Percentiles rank a stretch among this genome's conserved stretches.
These are phyloP conservation scores for Solanum commersonii DNA, from an alignment of 257 asterid species.

Conservation along the genomic window DNA sequence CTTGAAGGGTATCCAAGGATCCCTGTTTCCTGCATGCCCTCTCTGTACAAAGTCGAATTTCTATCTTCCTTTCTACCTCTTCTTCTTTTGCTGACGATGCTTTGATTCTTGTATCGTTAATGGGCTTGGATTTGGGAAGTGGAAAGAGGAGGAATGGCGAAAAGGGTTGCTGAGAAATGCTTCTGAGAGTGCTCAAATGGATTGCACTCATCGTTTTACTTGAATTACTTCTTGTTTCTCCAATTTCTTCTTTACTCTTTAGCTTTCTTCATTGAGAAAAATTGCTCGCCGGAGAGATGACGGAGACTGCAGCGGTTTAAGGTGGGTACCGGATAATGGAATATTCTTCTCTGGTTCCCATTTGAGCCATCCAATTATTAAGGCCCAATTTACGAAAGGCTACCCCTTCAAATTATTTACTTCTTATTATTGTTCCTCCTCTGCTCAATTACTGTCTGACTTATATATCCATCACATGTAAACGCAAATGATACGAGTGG, in stretches of 20 bases:
- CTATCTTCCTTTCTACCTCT: constrained; percentile 14
- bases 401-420: not conserved
- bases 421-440: no score
- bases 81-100: not conserved
- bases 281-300: not conserved
- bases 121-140: not conserved
- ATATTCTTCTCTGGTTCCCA: not conserved
- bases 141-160: constrained; percentile 14
- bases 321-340: not conserved
- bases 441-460: no score
- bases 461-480: no score
- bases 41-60: constrained; percentile 67
- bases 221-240: not conserved
- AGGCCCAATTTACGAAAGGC: not conserved
- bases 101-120: constrained; percentile 3
- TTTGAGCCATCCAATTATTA: not conserved
- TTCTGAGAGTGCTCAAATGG: not conserved
- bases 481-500: no score
- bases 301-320: not conserved
- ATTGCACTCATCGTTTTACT: not conserved
- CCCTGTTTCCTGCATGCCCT: constrained; percentile 80
- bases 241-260: not conserved
- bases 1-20: constrained; percentile 49
- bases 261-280: not conserved
- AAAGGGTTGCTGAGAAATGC: not conserved